Evolutionary conservation across 169 alveolate genomes (phyloP), one percentile per base, ranked within the genome.

Genomic region (Plasmodium malariae): DNA sequence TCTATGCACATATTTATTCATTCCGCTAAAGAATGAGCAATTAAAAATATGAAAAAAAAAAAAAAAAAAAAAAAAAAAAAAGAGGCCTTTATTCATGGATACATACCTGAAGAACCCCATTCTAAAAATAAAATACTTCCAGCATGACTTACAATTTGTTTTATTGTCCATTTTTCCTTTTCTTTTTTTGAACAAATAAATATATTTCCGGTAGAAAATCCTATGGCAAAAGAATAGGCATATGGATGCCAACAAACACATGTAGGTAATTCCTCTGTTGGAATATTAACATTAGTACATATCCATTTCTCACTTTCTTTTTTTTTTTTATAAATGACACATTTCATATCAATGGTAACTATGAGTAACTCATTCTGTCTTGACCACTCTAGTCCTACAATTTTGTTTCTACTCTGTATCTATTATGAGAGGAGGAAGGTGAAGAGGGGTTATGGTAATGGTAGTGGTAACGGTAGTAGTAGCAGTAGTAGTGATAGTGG

Each of bases 201-300:
- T 78, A 62, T 78, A 78, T 17, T 54, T 26, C 89, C 89, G 9
- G 89, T 62, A 21, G 89, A 45, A 63, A 78, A 78, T 5, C 89
- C 89, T 26, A 78, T 78, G 28, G 89, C 89, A 24, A 78, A 78
- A 21, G 72, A 45, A 30, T 78, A n/a, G 43, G 89, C 26, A 78
- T 62, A 67, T 21, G 89, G 89, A 36, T 78, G 89, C 89, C 89
- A 78, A 32, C 74, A 78, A 51, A 54, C 78, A 45, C 89, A 78
- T 48, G 89, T 78, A 32, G 89, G 89, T 62, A 78, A 69, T 34
- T 78, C 89, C 37, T 78, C 78, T 3, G 72, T 45, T n/a, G 78
- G 54, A 21, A 78, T 78, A 68, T 68, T 62, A 45, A 78, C 89
- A 78, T 60, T 51, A 54, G 51, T 78, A 37, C 37, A 43, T 60